Percentiles rank a stretch among this genome's conserved stretches.
These are phyloP conservation scores for Prunus yedoensis DNA, from an alignment of 331 rosid species.

Conservation along the genomic window DNA sequence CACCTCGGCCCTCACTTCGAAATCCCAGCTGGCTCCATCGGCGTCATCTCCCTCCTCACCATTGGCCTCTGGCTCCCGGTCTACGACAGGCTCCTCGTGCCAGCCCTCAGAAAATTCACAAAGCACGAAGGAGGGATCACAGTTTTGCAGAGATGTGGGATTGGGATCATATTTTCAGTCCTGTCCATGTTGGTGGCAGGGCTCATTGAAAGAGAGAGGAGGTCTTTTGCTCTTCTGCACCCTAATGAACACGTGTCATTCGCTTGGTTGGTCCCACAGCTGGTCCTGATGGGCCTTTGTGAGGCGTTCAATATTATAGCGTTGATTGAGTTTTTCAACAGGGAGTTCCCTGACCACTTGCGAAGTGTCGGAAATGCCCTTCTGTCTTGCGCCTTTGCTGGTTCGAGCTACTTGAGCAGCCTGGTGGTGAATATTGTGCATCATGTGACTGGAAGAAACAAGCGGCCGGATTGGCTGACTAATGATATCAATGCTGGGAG, in stretches of 20 bases:
- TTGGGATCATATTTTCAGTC: slow-evolving; percentile 49
- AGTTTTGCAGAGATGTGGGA: slow-evolving; percentile 61
- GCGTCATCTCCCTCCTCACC: slow-evolving; percentile 50
- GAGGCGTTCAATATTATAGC: slow-evolving; percentile 75
- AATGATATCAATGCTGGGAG: slow-evolving; percentile 64
- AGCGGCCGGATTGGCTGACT: slow-evolving; percentile 58
- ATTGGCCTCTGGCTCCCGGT: slow-evolving; percentile 60
- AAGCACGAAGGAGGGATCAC: slow-evolving; percentile 53
- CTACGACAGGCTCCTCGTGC: slow-evolving; percentile 63
- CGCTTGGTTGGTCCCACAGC: slow-evolving; percentile 61
- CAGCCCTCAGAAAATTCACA: slow-evolving; percentile 44
- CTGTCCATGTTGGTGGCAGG: slow-evolving; percentile 59
- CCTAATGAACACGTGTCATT: slow-evolving; percentile 45
- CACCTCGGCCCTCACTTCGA: slow-evolving; percentile 62
- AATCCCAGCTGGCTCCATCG: slow-evolving; percentile 68
- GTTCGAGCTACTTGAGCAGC: slow-evolving; percentile 57
- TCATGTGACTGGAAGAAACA: slow-evolving; percentile 24
- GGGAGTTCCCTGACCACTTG: slow-evolving; percentile 77
- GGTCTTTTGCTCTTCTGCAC: slow-evolving; percentile 29
- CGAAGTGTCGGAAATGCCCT: slow-evolving; percentile 71
- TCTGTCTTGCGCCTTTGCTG: slow-evolving; percentile 49
- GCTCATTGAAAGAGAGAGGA: slow-evolving; percentile 39
- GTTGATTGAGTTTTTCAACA: slow-evolving; percentile 67
- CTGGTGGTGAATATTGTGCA: slow-evolving; percentile 41
- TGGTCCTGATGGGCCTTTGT: slow-evolving; percentile 60